A percentile compares a stretch with the other conserved stretches of the same genome.
Conservation (phyloP, 2,329 filamentous ascomycete genomes). For the Fusarium sp. region DNA sequence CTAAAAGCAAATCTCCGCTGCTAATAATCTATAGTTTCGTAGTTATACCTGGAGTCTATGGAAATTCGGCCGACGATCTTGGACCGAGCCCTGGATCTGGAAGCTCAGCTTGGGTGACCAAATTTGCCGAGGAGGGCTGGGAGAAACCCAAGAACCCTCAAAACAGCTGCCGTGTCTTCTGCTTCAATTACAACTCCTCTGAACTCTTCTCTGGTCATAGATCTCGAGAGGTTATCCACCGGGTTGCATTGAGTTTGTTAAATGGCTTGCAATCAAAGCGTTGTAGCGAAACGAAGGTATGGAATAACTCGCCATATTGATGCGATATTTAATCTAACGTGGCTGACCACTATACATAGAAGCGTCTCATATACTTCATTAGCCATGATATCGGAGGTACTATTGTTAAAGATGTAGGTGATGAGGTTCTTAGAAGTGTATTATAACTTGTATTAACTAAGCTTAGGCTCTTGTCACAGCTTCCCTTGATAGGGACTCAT, state of each 20-base stretch:
- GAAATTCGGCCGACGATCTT: fast-evolving
- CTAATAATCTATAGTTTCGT: not conserved
- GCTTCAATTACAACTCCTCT: not conserved
- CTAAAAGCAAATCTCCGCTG: fast-evolving
- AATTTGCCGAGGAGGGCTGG: not conserved
- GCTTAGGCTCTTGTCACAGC: not conserved
- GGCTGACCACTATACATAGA: fast-evolving
- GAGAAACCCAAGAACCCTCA: not conserved
- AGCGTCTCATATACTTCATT: not conserved
- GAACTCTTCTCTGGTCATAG: not conserved
- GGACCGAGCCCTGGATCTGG: not conserved
- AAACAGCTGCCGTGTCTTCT: not conserved
- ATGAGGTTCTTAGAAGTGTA: fast-evolving
- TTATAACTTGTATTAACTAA: fast-evolving
- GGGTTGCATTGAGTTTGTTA: not conserved
- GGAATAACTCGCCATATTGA: fast-evolving
- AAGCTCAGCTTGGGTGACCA: not conserved
- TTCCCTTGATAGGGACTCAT: not conserved
- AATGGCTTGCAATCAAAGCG: not conserved
- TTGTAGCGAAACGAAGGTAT: not conserved
- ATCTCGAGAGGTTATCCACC: not conserved
- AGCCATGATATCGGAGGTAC: not conserved
- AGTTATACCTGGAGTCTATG: not conserved
- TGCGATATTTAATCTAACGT: fast-evolving
- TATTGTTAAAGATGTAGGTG: not conserved